Percentiles rank a stretch among this genome's conserved stretches.
These are phyloP conservation scores for Gossypium lobatum DNA, from an alignment of 441 rosid genomes.

Conservation along the genomic window DNA sequence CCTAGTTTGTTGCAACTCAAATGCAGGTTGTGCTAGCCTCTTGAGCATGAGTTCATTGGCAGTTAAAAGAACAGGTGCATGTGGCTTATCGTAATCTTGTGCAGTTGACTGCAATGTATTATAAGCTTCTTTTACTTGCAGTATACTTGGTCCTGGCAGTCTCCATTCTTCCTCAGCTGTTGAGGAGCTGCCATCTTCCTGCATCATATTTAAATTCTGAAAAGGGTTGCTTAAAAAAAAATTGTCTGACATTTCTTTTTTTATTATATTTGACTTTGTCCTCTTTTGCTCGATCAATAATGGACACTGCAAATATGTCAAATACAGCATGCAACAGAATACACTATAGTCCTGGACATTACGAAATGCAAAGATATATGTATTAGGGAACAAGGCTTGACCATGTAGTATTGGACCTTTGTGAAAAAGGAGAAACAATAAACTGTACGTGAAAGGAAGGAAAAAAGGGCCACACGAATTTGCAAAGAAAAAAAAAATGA, in stretches of 20 bases:
- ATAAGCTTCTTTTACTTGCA: conserved; percentile 13
- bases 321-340: neutral
- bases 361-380: neutral
- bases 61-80: conserved; percentile 17
- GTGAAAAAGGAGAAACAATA: neutral
- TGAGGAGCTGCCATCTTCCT: conserved; percentile 33
- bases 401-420: neutral
- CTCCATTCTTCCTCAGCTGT: conserved; percentile 29
- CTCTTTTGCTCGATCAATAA: neutral
- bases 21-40: conserved; percentile 34
- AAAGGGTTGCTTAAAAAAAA: neutral
- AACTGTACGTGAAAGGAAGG: neutral
- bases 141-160: conserved; percentile 18
- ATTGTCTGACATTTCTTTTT: neutral
- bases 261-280: neutral
- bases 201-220: conserved; percentile 14
- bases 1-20: conserved; percentile 25
- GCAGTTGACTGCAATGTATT: conserved; percentile 16
- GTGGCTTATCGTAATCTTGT: conserved; percentile 5
- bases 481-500: neutral
- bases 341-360: neutral
- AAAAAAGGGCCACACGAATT: neutral
- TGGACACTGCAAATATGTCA: neutral
- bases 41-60: conserved; percentile 32
- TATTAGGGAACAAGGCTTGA: neutral